Evolutionary conservation across 106 monocot species (phyloP), one percentile per base, ranked within the genome.

Genomic region (Ottelia alismoides): DNA sequence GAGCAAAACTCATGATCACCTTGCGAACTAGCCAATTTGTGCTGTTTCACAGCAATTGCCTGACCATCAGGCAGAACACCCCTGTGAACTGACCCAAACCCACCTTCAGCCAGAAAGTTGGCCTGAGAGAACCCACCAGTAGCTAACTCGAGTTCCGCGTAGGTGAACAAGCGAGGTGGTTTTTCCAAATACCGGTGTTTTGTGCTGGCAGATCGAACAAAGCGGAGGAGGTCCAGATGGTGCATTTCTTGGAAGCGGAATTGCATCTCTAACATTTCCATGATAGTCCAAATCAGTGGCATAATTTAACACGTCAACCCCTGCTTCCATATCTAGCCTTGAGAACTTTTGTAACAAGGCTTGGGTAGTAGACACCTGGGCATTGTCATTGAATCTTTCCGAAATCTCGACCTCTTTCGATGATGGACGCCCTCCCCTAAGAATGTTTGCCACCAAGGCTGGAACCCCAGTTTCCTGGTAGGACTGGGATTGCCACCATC

Each of bases 81-180:
- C 45, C 61, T 51, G 29, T 69, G 53, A 32, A 69, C 69, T 18
- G 69, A 61, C 7, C 69, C 69, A 45, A 69, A 69, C 27, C 69
- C 69, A 40, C 69, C 69, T 29, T 69, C 69, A 5, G 69, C 69
- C 53, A 69, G 53, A 51, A 69, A 69, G 53, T 69, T 69, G 18
- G 60, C 61, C 30, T 28, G 53, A 27, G 69, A 69, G 53, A 69
- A 69, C 18, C 60, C 69, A 45, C 29, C 52, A 43, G 69, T 69
- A n/a, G 60, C 60, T 22, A 53, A 22, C 45, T 69, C 69, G 35
- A 69, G 69, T 28, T 69, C 69, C 12, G 53, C 51, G 49, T 60
- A 69, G 18, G 28, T 53, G 29, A 69, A 69, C 51, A 50, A 60
- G 11, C 69, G 28, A 18, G 69, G 69, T 22, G 69, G 69, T 46